A percentile compares a stretch with the other conserved stretches of the same genome.
Conservation (phyloP, 441 rosid genomes). For the Mallotus japonicus region DNA sequence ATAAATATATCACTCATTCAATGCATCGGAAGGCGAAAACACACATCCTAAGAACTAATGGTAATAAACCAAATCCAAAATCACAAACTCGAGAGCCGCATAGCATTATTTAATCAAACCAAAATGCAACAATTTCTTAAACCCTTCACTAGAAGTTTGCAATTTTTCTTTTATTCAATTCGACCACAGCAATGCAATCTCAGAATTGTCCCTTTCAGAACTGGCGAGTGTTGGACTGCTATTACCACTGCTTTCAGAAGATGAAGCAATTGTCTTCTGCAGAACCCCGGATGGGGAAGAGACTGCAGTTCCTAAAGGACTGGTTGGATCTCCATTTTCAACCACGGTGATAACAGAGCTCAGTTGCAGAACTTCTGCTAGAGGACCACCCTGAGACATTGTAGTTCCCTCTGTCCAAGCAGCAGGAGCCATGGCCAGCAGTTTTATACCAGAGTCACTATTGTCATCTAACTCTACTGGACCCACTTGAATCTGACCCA, state of each 20-base stretch:
- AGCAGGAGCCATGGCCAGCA: background rate
- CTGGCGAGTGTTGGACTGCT: conserved; percentile 42
- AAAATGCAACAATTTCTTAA: background rate
- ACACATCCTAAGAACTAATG: too few relatives aligned
- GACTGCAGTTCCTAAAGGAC: conserved; percentile 31
- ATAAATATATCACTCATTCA: too few relatives aligned
- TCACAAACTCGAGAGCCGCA: background rate
- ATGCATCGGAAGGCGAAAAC: too few relatives aligned
- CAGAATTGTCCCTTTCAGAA: conserved; percentile 29
- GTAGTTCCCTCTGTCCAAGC: conserved; percentile 8
- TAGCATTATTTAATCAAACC: background rate
- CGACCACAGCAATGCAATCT: conserved; percentile 27
- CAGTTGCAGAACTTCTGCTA: conserved; percentile 57
- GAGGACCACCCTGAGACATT: conserved; percentile 52
- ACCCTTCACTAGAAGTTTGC: background rate
- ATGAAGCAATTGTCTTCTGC: conserved; percentile 44
- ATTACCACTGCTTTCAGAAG: conserved; percentile 51
- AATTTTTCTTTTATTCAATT: background rate
- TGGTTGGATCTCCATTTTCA: conserved; percentile 31
- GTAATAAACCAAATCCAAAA: too few relatives aligned
- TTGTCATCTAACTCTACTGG: conserved; percentile 28
- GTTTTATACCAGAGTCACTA: conserved; percentile 26
- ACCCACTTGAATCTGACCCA: conserved; percentile 34
- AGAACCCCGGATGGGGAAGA: conserved; percentile 54
- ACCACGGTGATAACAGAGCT: conserved; percentile 16